phyloP scores from a whole-genome alignment of 768 basidiomycete species.

The Rubroboletus satanas region DNA sequence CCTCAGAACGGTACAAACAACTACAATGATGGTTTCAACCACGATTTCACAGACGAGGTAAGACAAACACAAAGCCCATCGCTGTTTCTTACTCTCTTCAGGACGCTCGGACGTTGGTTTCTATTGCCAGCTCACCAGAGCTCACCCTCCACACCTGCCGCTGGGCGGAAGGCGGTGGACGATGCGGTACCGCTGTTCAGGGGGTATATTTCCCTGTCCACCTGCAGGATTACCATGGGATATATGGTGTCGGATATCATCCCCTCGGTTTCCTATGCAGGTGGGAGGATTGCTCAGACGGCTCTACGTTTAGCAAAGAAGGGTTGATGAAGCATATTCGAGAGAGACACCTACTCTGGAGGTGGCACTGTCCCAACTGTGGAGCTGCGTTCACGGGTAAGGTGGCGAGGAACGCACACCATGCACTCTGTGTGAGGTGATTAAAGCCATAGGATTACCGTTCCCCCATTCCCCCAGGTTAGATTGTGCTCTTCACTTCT shows the following conservation, averaged over 20 bases:
- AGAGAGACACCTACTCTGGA: slow-evolving; percentile 26
- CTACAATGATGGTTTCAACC: slow-evolving; percentile 25
- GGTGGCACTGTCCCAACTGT: slow-evolving; percentile 24
- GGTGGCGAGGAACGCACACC: slow-evolving; percentile 19
- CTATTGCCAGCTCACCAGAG: slow-evolving; percentile 28
- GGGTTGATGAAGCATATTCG: slow-evolving; percentile 24
- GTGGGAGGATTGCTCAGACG: slow-evolving; percentile 25
- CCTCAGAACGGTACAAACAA: slow-evolving; percentile 11
- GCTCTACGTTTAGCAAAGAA: slow-evolving; percentile 15
- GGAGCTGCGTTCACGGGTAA: slow-evolving; percentile 16
- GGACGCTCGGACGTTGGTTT: slow-evolving; percentile 25
- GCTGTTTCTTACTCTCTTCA: slow-evolving; percentile 10
- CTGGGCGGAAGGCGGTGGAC: slow-evolving; percentile 15
- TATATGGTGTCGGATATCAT: slow-evolving; percentile 8
- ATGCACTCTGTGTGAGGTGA: slow-evolving; percentile 11
- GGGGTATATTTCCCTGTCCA: slow-evolving; percentile 17
- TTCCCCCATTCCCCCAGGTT: background rate
- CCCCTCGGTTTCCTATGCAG: slow-evolving; percentile 14
- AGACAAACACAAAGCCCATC: background rate
- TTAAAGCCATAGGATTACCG: background rate
- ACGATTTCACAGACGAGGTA: slow-evolving; percentile 31
- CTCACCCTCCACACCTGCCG: slow-evolving; percentile 22
- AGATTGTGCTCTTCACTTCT: background rate
- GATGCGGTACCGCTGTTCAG: slow-evolving; percentile 16
- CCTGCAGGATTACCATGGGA: slow-evolving; percentile 19